These are phyloP conservation scores for Stemphylium beticola DNA, from an alignment of 2,329 filamentous ascomycete species.

Conservation along the genomic window DNA sequence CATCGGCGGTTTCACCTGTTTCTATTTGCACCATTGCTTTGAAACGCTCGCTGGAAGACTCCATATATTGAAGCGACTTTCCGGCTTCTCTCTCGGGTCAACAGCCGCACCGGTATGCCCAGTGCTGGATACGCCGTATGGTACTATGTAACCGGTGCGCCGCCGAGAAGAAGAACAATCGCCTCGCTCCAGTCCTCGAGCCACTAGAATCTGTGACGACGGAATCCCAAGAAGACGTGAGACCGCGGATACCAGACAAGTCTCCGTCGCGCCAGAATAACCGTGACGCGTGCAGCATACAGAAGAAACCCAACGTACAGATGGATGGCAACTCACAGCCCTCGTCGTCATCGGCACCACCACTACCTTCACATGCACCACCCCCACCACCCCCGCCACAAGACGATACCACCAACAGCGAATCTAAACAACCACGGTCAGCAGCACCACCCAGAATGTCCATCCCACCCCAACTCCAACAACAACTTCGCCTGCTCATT, in stretches of 20 bases:
- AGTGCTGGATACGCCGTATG: slow-evolving; percentile 8
- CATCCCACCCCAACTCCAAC: slow-evolving; percentile 20
- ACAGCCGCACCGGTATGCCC: not conserved
- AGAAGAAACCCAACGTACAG: not conserved
- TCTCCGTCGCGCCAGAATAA: not conserved
- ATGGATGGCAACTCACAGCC: not conserved
- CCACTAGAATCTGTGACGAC: not conserved
- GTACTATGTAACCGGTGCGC: slow-evolving; percentile 14
- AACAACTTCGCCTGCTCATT: slow-evolving; percentile 30
- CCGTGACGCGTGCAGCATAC: not conserved
- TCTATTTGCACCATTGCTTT: slow-evolving; percentile 8
- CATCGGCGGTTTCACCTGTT: slow-evolving; percentile 7
- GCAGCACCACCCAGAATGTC: slow-evolving; percentile 1
- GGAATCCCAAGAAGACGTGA: not conserved
- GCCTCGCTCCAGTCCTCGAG: not conserved
- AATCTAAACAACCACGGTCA: not conserved
- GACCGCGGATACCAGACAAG: not conserved
- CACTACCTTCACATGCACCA: not conserved
- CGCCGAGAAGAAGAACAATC: slow-evolving; percentile 3
- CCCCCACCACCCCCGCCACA: not conserved
- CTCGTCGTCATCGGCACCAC: not conserved
- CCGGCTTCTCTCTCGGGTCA: not conserved
- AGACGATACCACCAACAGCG: not conserved
- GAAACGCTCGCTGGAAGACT: not conserved
- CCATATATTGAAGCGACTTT: slow-evolving; percentile 3